These are phyloP conservation scores for Apiotrichum gamsii DNA, from an alignment of 1,284 basidiomycete species.

Conservation along the genomic window DNA sequence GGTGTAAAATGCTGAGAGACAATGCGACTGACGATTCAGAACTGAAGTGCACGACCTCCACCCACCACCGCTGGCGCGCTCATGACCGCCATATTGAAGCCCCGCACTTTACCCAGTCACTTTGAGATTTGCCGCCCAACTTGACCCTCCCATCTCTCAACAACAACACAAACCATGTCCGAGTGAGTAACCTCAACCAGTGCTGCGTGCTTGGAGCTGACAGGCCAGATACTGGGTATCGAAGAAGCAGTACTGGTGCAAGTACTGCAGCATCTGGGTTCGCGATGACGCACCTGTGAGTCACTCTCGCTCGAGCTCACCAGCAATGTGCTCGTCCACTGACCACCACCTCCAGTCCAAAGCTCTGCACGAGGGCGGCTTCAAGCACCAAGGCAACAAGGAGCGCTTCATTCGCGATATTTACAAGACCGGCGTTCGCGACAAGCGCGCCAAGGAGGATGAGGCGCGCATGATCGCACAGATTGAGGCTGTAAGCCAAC, in stretches of 20 bases:
- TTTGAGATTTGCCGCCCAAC: not conserved
- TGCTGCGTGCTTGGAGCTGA: not conserved
- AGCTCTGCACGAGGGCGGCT: slow-evolving; percentile 84
- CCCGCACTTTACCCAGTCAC: too few species aligned
- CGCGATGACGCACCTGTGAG: slow-evolving; percentile 75
- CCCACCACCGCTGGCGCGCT: too few species aligned
- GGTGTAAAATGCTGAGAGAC: too few species aligned
- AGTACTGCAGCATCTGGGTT: slow-evolving; percentile 55
- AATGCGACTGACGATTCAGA: too few species aligned
- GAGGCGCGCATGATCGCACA: slow-evolving; percentile 78
- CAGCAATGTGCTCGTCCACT: not conserved
- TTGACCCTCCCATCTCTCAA: not conserved
- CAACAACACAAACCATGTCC: not conserved
- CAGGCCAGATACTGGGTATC: slow-evolving; percentile 49
- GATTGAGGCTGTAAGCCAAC: slow-evolving; percentile 73
- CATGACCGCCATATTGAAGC: too few species aligned
- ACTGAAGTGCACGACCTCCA: too few species aligned
- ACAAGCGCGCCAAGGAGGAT: slow-evolving; percentile 76
- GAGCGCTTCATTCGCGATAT: slow-evolving; percentile 85
- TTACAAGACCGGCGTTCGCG: slow-evolving; percentile 87
- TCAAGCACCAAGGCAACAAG: slow-evolving; percentile 89
- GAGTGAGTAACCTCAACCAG: not conserved
- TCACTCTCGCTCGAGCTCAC: slow-evolving; percentile 4
- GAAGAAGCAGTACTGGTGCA: slow-evolving; percentile 52
- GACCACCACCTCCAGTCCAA: slow-evolving; percentile 56